Conservation (phyloP, 2,329 filamentous ascomycete species). For the Neonectria faginata region DNA sequence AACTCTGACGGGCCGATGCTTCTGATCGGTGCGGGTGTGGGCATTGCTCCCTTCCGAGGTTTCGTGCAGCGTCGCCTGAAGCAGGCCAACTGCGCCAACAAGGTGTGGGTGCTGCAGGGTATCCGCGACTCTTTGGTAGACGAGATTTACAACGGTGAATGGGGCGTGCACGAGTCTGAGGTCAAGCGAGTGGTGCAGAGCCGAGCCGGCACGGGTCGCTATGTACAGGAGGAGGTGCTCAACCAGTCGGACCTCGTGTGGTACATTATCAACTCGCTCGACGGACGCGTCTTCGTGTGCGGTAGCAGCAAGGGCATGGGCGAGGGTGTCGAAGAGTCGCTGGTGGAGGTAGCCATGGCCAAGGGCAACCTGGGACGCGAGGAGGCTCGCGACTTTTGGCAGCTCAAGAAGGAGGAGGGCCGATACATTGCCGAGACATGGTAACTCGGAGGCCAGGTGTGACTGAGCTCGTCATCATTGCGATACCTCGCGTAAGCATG, state of each 20-base stretch:
- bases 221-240: constrained; percentile 95
- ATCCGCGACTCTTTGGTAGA: constrained; percentile 94
- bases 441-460: constrained; percentile 55
- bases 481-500: not conserved
- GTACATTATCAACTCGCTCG: constrained; percentile 97
- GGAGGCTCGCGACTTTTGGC: constrained; percentile 90
- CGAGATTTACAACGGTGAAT: constrained; percentile 96
- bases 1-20: constrained; percentile 96
- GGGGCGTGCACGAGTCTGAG: constrained; percentile 91
- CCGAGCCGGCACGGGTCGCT: constrained; percentile 81
- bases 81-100: constrained; percentile 96
- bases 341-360: constrained; percentile 90
- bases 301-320: constrained; percentile 97
- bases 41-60: constrained; percentile 96
- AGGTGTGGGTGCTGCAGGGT: constrained; percentile 96
- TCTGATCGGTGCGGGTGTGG: constrained; percentile 94
- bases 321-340: constrained; percentile 89
- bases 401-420: constrained; percentile 88
- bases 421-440: constrained; percentile 93
- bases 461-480: not conserved
- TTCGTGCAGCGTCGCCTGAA: constrained; percentile 95
- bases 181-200: constrained; percentile 86
- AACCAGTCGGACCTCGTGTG: constrained; percentile 96
- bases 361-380: constrained; percentile 88
- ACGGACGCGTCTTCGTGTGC: constrained; percentile 96